Percentiles rank a stretch among this genome's conserved stretches.
Conservation (phyloP, 192 early-diverging fungal genomes). For the Coemansia sp. region DNA sequence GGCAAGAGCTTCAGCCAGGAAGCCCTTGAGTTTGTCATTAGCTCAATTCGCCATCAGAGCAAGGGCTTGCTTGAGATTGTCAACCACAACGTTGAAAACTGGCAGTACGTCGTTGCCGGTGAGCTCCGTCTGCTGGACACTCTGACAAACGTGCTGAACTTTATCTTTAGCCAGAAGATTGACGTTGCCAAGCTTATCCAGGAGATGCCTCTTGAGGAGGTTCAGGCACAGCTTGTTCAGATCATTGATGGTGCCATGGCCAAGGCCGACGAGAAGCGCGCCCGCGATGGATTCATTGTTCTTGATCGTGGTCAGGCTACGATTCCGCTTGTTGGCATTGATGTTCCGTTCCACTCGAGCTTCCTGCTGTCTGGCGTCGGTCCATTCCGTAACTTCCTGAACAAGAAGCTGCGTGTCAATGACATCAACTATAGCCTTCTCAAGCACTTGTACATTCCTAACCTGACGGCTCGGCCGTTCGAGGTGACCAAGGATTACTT, state of each 20-base stretch:
- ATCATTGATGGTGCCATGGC: constrained; percentile 72
- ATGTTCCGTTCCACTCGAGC: constrained; percentile 95
- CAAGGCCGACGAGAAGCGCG: constrained; percentile 63
- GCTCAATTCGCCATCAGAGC: constrained; percentile 74
- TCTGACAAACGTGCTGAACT: constrained; percentile 81
- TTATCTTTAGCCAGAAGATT: constrained; percentile 80
- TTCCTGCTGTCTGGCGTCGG: constrained; percentile 89
- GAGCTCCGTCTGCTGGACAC: constrained; percentile 76
- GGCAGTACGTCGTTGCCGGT: constrained; percentile 94
- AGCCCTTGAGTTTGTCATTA: constrained; percentile 68
- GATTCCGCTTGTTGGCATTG: constrained; percentile 88
- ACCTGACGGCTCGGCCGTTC: constrained; percentile 89
- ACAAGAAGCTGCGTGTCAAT: constrained; percentile 78
- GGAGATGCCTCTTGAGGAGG: constrained; percentile 80
- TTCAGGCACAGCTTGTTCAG: constrained; percentile 75
- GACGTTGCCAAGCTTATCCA: constrained; percentile 82
- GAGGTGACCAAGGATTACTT: constrained; percentile 73
- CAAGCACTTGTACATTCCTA: constrained; percentile 85
- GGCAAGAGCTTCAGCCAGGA: constrained; percentile 80
- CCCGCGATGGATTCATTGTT: constrained; percentile 60
- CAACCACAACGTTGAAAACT: constrained; percentile 96
- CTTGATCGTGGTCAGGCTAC: constrained; percentile 88
- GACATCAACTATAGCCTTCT: constrained; percentile 81
- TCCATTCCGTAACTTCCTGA: constrained; percentile 88
- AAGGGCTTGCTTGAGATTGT: constrained; percentile 87